Evolutionary conservation across 1,284 basidiomycete genomes (phyloP).

Genomic region (Sanghuangporus sanghuang): DNA sequence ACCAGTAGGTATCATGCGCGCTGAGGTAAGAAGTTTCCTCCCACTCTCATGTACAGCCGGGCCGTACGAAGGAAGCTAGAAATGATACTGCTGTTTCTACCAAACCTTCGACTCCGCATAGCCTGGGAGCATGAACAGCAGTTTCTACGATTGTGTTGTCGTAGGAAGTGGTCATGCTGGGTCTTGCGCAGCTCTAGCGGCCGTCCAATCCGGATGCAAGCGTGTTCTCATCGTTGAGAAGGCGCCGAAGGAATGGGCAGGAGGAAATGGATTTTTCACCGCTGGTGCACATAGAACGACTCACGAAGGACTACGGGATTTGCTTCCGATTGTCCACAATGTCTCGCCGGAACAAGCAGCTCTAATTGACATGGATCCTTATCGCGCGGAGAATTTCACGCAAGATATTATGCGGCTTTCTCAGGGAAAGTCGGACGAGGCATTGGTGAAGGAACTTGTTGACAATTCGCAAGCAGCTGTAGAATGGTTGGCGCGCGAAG

Average conservation of each 20-base stretch:
- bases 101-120: not conserved
- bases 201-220: slow-evolving; percentile 50
- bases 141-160: slow-evolving; percentile 45
- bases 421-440: slow-evolving; percentile 40
- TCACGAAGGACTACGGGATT: slow-evolving; percentile 51
- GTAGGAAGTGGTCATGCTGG: slow-evolving; percentile 68
- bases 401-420: slow-evolving; percentile 57
- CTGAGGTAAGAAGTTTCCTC: not conserved
- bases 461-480: slow-evolving; percentile 48
- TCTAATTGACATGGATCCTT: slow-evolving; percentile 54
- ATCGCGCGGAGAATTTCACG: slow-evolving; percentile 48
- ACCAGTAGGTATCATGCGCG: too few species aligned
- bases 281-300: slow-evolving; percentile 60
- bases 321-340: slow-evolving; percentile 49
- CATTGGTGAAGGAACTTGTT: slow-evolving; percentile 49
- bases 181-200: slow-evolving; percentile 57
- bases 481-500: slow-evolving; percentile 47
- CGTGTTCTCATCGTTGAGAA: slow-evolving; percentile 62
- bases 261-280: slow-evolving; percentile 69
- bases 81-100: not conserved
- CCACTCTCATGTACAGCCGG: not conserved
- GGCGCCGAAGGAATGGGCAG: slow-evolving; percentile 55
- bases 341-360: slow-evolving; percentile 37
- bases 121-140: not conserved
- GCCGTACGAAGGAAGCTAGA: not conserved